Base-by-base conservation (phyloP, 2,329 filamentous ascomycete species). In the Botryotinia globosa region DNA sequence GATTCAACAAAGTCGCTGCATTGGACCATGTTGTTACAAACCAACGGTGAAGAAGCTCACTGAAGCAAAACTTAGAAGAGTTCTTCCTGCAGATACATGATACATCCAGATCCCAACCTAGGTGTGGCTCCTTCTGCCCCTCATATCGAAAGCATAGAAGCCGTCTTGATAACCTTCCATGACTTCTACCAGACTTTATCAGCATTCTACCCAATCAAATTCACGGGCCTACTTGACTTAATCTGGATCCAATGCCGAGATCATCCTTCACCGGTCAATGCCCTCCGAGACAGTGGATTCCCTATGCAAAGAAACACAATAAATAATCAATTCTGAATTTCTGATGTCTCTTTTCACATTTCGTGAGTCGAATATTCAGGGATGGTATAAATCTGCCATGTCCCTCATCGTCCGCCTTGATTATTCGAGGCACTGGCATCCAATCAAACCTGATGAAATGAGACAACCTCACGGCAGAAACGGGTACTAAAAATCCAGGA, bases 241-340 rank as follows among this genome's bases (percentile, higher is more conserved):
- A 67, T 69, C 51, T 32, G 64, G 71, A 32, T 8, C n/a, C 29
- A 61, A 32, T 37, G 25, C 67, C 71, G 64, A 63, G 42, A 68
- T 59, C 64, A 72, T 54, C 65, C 44, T 39, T 72, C 64, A 48
- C 61, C 44, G 65, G 64, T 72, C 71, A 72, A 48, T 72, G 63
- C 64, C 66, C 29, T 42, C 63, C 71, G 54, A 69, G 58, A 72
- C 44, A 61, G n/a, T 67, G 37, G 54, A 25, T 48, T 72, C 63
- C 51, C 42, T 63, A 29, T 29, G 51, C 51, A 51, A 42, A 61
- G n/a, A 61, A 51, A 61, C 56, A 20, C 48, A 68, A 58, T 54
- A 32, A 39, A 54, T 25, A 39, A 58, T 68, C 32, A 25, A 34
- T 29, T 69, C n/a, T 59, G 48, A 42, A 25, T n/a, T 29, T 69